Percentiles rank a stretch among this genome's conserved stretches.
These are phyloP conservation scores for Kwoniella botswanensis DNA, from an alignment of 768 basidiomycete genomes.

Conservation along the genomic window DNA sequence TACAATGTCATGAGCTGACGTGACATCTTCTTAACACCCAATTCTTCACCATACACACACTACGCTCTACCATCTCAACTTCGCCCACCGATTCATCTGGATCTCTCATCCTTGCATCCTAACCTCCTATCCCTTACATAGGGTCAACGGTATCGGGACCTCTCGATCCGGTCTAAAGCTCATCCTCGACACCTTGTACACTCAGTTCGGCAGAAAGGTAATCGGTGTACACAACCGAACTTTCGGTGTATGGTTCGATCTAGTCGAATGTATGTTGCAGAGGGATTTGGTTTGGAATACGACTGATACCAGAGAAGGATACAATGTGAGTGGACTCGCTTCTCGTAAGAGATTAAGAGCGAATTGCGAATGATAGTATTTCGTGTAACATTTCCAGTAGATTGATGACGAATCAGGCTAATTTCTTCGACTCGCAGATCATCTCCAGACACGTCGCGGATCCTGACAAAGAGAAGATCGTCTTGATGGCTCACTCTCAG, in stretches of 20 bases:
- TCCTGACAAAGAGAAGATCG: conserved; percentile 34
- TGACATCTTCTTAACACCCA: not conserved
- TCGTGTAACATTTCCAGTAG: not conserved
- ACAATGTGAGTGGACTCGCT: conserved; percentile 27
- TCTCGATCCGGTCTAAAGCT: conserved; percentile 37
- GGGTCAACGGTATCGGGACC: conserved; percentile 46
- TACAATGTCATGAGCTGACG: conserved; percentile 1
- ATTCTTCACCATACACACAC: conserved; percentile 2
- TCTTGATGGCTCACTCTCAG: conserved; percentile 50
- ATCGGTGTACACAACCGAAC: conserved; percentile 47
- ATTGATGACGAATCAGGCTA: not conserved
- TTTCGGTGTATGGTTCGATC: conserved; percentile 48
- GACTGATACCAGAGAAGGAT: conserved; percentile 30
- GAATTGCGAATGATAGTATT: not conserved
- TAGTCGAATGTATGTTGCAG: conserved; percentile 48
- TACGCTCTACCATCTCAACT: not conserved
- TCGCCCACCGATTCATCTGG: not conserved
- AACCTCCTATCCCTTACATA: not conserved
- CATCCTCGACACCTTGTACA: conserved; percentile 33
- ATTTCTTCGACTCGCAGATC: conserved; percentile 4
- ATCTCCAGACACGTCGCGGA: conserved; percentile 30
- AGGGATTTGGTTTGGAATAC: conserved; percentile 41
- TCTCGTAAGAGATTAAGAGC: not conserved
- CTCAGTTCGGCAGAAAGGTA: conserved; percentile 37
- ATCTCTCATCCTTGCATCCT: not conserved